A percentile compares a stretch with the other conserved stretches of the same genome.
Conservation (phyloP, 441 rosid species). For the Gossypium davidsonii region DNA sequence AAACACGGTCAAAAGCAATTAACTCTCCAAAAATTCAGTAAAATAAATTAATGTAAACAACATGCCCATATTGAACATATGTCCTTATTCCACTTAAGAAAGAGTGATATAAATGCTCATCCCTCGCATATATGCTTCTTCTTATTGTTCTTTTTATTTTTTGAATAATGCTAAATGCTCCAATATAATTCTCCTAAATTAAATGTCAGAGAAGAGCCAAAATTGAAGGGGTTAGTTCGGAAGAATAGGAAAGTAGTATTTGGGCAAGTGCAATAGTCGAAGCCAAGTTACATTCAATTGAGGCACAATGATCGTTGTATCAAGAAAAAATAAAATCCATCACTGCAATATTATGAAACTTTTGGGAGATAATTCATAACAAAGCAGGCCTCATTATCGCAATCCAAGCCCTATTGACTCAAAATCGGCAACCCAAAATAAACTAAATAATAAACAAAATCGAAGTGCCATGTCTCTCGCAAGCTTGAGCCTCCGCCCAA, state of each 20-base stretch:
- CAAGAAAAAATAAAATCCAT: too few relatives aligned
- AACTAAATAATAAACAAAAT: too few relatives aligned
- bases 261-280: too few relatives aligned
- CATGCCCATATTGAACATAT: background rate
- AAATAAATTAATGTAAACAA: background rate
- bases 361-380: too few relatives aligned
- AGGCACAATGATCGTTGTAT: too few relatives aligned
- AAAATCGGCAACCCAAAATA: too few relatives aligned
- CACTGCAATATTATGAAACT: too few relatives aligned
- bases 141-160: background rate
- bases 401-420: too few relatives aligned
- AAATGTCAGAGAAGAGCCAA: background rate
- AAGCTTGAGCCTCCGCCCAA: too few relatives aligned
- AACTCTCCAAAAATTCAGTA: background rate
- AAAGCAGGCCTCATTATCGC: too few relatives aligned
- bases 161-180: background rate
- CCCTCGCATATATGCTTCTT: slow-evolving; percentile 28
- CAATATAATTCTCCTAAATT: background rate
- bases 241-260: background rate
- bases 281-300: too few relatives aligned
- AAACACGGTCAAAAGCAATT: background rate
- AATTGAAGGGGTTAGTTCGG: background rate
- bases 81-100: background rate
- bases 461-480: too few relatives aligned
- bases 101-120: background rate